Conservation (phyloP, 441 rosid genomes). For the Pelargonium australe region DNA sequence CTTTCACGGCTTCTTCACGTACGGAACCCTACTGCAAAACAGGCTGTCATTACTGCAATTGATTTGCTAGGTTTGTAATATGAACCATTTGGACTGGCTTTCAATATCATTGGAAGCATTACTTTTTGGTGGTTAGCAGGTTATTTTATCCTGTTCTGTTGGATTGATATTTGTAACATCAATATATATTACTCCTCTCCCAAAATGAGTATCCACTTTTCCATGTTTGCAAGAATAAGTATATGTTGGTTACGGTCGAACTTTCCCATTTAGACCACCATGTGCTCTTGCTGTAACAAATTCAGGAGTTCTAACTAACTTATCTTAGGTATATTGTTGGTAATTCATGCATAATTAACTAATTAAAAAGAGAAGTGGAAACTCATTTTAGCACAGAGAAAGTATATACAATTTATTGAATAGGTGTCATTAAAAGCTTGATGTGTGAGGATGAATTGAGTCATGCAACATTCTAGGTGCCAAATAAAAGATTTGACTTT, state of each 20-base stretch:
- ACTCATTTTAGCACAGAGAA: no score
- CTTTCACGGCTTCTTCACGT: constrained; percentile 98
- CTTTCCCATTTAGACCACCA: no score
- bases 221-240: no score
- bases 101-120: not conserved
- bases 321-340: no score
- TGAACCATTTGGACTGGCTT: not conserved
- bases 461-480: not conserved
- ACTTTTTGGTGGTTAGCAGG: not conserved
- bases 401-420: not conserved
- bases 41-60: constrained; percentile 98
- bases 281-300: no score
- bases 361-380: no score
- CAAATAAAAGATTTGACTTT: not conserved
- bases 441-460: not conserved
- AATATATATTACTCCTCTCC: not conserved
- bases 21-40: constrained; percentile 86
- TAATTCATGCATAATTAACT: no score
- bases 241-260: no score
- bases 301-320: no score
- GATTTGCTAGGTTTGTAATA: constrained; percentile 77
- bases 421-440: not conserved
- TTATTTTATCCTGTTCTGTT: no score
- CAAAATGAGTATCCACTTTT: no score
- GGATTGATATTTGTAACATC: not conserved